phyloP scores from a whole-genome alignment of 1,284 basidiomycete species.

The Ustilago hordei region DNA sequence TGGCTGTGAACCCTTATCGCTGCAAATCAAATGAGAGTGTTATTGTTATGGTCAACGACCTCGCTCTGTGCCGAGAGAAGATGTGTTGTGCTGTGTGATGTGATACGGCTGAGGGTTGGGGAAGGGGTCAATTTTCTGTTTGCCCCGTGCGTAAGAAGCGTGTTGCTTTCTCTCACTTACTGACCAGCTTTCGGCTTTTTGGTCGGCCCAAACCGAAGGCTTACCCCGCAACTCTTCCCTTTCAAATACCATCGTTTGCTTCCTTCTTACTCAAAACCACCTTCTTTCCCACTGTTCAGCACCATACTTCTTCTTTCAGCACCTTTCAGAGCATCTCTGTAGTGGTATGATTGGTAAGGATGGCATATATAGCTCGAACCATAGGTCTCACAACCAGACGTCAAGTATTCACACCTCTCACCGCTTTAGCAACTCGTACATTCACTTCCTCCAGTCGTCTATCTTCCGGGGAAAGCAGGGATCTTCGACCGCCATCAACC shows the following conservation, averaged over 20 bases:
- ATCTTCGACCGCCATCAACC: slow-evolving; percentile 21
- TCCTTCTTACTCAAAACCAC: not conserved
- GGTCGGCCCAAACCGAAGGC: not conserved
- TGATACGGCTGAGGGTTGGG: not conserved
- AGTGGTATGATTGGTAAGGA: not conserved
- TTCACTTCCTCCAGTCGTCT: not conserved
- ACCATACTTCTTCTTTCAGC: too few species aligned
- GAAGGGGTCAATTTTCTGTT: not conserved
- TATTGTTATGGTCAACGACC: too few species aligned
- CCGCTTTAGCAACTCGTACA: not conserved
- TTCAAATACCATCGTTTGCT: not conserved
- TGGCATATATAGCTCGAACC: not conserved
- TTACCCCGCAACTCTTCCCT: slow-evolving; percentile 1
- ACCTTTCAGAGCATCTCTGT: too few species aligned
- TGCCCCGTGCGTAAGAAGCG: slow-evolving; percentile 5
- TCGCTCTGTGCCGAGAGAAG: too few species aligned
- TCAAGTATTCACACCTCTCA: not conserved
- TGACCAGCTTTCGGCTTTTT: slow-evolving; percentile 6
- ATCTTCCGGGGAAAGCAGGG: not conserved
- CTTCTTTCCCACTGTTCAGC: not conserved
- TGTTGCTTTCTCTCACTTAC: too few species aligned
- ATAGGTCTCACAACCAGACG: not conserved
- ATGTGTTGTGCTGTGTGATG: not conserved
- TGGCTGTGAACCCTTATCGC: not conserved
- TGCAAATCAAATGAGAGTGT: too few species aligned